Base-by-base conservation (phyloP, 2,329 filamentous ascomycete genomes). In the Diaporthe ampelina region DNA sequence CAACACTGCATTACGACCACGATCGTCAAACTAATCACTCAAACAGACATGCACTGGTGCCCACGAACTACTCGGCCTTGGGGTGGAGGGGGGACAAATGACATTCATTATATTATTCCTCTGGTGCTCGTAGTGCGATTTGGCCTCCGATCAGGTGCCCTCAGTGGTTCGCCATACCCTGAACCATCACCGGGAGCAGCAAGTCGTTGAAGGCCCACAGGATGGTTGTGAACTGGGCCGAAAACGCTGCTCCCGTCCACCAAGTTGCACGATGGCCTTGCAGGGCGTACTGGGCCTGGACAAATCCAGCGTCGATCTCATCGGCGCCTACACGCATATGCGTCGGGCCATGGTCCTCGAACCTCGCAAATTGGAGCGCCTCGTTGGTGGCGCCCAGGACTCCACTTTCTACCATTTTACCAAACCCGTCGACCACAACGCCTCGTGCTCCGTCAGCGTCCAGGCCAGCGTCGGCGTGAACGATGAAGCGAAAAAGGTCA, bases 251-350 rank as follows among this genome's bases (percentile, higher is more conserved):
- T 1, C 86, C 86, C 0, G 85, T 87, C 76, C 83, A 87, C 78
- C 80, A 88, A 0, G 86, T 88, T n/a, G 82, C 83, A 24, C 80
- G 78, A 21, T 82, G 75, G 0, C 86, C 86, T 78, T 88, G 86
- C 37, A 88, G 78, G 2, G 78, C 82, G 76, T 84, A 82, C 65
- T 86, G 78, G 54, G 82, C 76, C 50, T 81, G 79, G 73, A 87
- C 84, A 63, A 87, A 87, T 0, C 86, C 85, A 24, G 61, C 43
- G 43, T 37, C 13, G 61, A 67, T 52, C 26, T 37, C 29, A 1
- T 50, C 45, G 19, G 29, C 29, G 11, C 35, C 29, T 3, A 32
- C 61, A 13, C 61, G 45, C 61, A 67, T 50, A 6, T 35, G 29
- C 61, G 19, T 24, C 29, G 61, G 61, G 17, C 61, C 45, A 26